Evolutionary conservation across 306 rosid species (phyloP), one percentile per base, ranked within the genome.

Genomic region (Sphenostylis stenocarpa): DNA sequence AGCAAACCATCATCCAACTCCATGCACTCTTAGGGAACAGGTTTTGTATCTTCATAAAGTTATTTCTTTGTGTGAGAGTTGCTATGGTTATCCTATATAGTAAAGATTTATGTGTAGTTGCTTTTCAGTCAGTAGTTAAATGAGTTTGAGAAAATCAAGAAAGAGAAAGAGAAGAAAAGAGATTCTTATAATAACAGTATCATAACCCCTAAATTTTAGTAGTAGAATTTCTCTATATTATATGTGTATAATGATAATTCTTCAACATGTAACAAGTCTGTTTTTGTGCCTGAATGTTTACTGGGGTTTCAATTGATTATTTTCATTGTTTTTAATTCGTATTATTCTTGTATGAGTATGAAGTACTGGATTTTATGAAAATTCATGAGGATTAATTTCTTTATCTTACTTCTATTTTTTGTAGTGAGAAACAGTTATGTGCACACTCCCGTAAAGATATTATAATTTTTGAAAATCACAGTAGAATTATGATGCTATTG

Each of bases 11-110:
- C 79, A 94, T 94, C 89, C 98, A 94, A 78, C 97, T 94, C 65
- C 98, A 94, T 82, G 98, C 98, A 69, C 90, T 94, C 68, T 81
- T 94, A 45, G 98, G 98, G 16, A 94, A 94, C 91, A 94, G 98
- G 98, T 94, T 78, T 19, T 11, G 41, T 31, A 21, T 49, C 43
- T 14, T 16, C 57, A 4, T 36, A 11, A 70, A 31, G n/a, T 47
- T 41, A 41, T 41, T 23, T 34, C 48, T 24, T 1, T 16, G 3
- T 28, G 2, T 26, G 9, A 19, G 57, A 19, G 56, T 49, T 49
- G 13, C 4, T 16, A 6, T 6, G 5, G 17, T 44, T 11, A 3
- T 43, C 5, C 6, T 4, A 26, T 26, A 26, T 1, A 1, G 0
- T 51, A 17, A 17, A 51, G 11, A 1, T 55, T 55, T 23, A 21